A percentile compares a stretch with the other conserved stretches of the same genome.
phyloP scores from a whole-genome alignment of 208 protist genomes.

The Leishmania tarentolae region DNA sequence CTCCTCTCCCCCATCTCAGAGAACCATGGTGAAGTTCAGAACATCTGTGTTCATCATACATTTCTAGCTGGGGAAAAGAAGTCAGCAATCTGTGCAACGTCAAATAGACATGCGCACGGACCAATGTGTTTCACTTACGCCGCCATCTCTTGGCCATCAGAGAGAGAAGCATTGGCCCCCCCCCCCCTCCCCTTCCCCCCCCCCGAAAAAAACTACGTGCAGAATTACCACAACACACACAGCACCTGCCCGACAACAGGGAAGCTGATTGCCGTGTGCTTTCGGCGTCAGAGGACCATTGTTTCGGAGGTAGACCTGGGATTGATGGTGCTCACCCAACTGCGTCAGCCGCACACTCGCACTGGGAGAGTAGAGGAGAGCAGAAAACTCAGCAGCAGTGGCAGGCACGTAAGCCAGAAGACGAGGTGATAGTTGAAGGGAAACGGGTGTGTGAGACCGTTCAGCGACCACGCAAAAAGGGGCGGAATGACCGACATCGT shows the following conservation, averaged over 20 bases:
- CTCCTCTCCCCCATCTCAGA: background rate
- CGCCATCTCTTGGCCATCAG: background rate
- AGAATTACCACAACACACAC: background rate
- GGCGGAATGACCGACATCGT: slow-evolving; percentile 61
- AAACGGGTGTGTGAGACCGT: slow-evolving; percentile 26
- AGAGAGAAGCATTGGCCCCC: background rate
- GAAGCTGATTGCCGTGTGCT: background rate
- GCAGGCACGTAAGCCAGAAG: slow-evolving; percentile 52
- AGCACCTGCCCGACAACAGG: background rate
- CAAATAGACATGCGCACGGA: background rate
- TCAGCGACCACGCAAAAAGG: slow-evolving; percentile 72
- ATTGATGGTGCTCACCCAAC: background rate
- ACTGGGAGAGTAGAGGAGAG: slow-evolving; percentile 29
- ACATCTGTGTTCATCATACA: background rate
- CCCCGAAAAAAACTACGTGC: background rate
- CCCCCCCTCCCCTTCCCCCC: too few species aligned
- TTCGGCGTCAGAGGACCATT: background rate
- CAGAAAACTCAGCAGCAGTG: slow-evolving; percentile 38
- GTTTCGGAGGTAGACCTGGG: background rate
- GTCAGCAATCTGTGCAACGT: background rate
- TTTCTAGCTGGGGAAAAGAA: background rate
- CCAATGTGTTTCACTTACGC: background rate
- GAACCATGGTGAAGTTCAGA: background rate
- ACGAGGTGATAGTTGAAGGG: slow-evolving; percentile 63
- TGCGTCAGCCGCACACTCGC: slow-evolving; percentile 11